A percentile compares a stretch with the other conserved stretches of the same genome.
These are phyloP conservation scores for Pascua sp. DNA, from an alignment of 1,284 basidiomycete genomes.

Conservation along the genomic window DNA sequence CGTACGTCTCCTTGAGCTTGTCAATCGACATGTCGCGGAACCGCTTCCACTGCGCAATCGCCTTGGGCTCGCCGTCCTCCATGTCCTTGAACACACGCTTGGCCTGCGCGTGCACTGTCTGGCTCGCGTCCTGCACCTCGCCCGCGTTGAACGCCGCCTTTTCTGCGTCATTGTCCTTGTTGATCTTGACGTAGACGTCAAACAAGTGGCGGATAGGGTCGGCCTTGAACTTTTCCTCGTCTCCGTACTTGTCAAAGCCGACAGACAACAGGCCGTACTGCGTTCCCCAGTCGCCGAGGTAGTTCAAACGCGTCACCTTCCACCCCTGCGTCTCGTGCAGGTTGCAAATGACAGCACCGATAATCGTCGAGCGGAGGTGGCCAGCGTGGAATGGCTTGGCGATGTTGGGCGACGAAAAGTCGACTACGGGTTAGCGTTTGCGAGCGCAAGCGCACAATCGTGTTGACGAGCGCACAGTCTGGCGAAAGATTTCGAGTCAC, in stretches of 20 bases:
- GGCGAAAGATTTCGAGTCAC: no score
- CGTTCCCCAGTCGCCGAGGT: constrained; percentile 91
- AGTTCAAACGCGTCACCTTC: constrained; percentile 88
- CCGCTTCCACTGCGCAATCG: constrained; percentile 81
- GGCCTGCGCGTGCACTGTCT: constrained; percentile 70
- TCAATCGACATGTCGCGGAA: constrained; percentile 91
- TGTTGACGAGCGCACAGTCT: no score
- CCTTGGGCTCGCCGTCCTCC: constrained; percentile 84
- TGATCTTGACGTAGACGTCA: constrained; percentile 90
- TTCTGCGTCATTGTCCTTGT: constrained; percentile 65
- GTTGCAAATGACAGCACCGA: constrained; percentile 90
- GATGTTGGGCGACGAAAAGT: constrained; percentile 97
- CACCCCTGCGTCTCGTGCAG: constrained; percentile 90
- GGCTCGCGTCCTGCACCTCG: constrained; percentile 31
- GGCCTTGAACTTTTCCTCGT: constrained; percentile 72
- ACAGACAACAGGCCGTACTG: constrained; percentile 84
- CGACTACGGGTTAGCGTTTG: constrained; percentile 45
- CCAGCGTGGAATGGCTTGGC: constrained; percentile 99
- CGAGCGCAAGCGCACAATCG: no score
- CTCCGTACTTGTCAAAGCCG: constrained; percentile 89
- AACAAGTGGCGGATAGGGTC: constrained; percentile 95
- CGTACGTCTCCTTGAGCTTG: constrained; percentile 88
- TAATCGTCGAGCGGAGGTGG: constrained; percentile 94
- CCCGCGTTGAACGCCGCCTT: constrained; percentile 50
- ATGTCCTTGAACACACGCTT: constrained; percentile 92